Conservation (phyloP, 495 filamentous ascomycete species). For the Neurospora terricola region DNA sequence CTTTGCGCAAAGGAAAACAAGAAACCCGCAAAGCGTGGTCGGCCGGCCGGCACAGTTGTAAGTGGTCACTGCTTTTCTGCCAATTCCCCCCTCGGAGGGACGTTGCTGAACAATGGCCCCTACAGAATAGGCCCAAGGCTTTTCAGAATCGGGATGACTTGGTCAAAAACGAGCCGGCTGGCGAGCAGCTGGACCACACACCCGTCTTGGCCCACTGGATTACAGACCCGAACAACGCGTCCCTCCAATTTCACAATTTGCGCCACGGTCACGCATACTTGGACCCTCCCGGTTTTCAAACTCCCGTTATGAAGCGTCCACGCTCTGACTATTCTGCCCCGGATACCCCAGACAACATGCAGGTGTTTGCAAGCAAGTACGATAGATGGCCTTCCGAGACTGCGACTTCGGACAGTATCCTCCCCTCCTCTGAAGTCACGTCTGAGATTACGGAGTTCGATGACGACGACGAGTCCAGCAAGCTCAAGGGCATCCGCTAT, state of each 20-base stretch:
- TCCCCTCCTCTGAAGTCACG: conserved; percentile 16
- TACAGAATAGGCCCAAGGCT: conserved; percentile 2
- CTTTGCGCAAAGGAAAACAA: conserved; percentile 62
- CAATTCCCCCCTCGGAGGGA: background rate
- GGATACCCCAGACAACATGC: conserved; percentile 11
- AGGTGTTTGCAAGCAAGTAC: conserved; percentile 10
- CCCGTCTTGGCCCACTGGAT: conserved; percentile 7
- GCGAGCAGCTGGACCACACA: conserved; percentile 1
- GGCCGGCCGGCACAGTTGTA: conserved; percentile 6
- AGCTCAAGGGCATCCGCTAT: conserved; percentile 68
- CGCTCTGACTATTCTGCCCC: conserved; percentile 9
- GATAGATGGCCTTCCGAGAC: conserved; percentile 22
- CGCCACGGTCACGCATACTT: conserved; percentile 10
- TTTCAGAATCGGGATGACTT: background rate
- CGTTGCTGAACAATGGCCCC: background rate
- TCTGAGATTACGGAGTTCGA: conserved; percentile 17
- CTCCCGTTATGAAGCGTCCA: conserved; percentile 11
- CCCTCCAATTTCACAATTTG: conserved; percentile 4
- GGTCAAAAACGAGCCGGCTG: conserved; percentile 27
- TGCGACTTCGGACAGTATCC: conserved; percentile 19
- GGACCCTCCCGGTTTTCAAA: conserved; percentile 10
- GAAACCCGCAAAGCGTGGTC: conserved; percentile 24
- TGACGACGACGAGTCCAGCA: conserved; percentile 27
- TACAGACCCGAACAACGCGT: conserved; percentile 2
- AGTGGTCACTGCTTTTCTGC: conserved; percentile 1